Evolutionary conservation across 106 monocot species (phyloP).

Genomic region (Dendrobium nobile): DNA sequence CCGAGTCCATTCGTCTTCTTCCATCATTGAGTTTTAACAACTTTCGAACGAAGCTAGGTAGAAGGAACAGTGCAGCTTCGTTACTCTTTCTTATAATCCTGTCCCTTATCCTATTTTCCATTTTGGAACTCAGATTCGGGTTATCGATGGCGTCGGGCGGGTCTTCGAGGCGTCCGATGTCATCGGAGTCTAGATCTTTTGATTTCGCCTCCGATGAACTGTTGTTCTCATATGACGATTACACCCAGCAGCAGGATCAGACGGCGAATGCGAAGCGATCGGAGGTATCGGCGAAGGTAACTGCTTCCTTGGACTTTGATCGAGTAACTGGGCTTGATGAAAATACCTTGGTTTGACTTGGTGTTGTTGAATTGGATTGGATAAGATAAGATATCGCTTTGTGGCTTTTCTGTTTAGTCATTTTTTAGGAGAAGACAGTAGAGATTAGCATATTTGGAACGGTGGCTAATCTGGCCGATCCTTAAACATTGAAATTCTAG

Average conservation of each 20-base stretch:
- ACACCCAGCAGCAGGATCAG: slow-evolving; percentile 28
- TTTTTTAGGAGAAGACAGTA: not conserved
- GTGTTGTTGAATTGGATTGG: not conserved
- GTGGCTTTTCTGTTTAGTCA: not conserved
- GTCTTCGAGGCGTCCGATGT: slow-evolving; percentile 31
- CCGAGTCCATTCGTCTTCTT: not conserved
- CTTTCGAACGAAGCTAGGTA: not conserved
- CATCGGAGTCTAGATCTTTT: slow-evolving; percentile 52
- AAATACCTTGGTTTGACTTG: not conserved
- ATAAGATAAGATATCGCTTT: not conserved
- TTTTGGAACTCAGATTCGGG: not conserved
- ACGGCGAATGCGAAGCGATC: slow-evolving; percentile 45
- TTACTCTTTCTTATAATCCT: not conserved
- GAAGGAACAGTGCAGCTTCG: not conserved
- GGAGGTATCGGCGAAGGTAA: slow-evolving; percentile 56
- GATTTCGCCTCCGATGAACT: slow-evolving; percentile 84
- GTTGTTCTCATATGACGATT: slow-evolving; percentile 81
- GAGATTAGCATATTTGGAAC: not conserved
- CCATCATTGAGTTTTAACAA: not conserved
- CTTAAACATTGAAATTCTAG: not conserved
- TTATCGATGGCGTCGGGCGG: slow-evolving; percentile 56
- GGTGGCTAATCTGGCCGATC: not conserved
- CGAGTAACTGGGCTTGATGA: not conserved
- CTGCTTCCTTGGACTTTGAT: not conserved
- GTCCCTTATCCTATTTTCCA: not conserved